phyloP scores from a whole-genome alignment of 805 yeast genomes.

The Peterozyma xylosa region DNA sequence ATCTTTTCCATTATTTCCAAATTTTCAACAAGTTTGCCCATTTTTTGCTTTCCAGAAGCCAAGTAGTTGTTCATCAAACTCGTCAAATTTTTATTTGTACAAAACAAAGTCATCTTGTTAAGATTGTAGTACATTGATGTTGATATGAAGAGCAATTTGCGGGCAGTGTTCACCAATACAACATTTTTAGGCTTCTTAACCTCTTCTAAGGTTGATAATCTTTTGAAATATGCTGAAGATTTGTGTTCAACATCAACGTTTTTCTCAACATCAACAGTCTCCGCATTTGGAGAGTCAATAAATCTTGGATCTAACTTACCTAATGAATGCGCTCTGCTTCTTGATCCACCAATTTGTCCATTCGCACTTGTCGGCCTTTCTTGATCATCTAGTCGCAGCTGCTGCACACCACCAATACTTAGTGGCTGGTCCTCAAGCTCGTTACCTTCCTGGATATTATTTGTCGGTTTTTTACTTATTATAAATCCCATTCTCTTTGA shows the following conservation, averaged over 20 bases:
- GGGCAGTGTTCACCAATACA: slow-evolving; percentile 33
- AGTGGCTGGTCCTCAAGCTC: background rate
- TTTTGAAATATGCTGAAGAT: slow-evolving; percentile 56
- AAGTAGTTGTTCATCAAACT: slow-evolving; percentile 44
- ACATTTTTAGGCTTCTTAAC: slow-evolving; percentile 8
- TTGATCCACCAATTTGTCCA: slow-evolving; percentile 6
- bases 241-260: slow-evolving; percentile 36
- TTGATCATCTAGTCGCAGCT: slow-evolving; percentile 1
- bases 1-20: slow-evolving; percentile 45
- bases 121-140: slow-evolving; percentile 59
- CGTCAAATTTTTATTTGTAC: slow-evolving; percentile 46
- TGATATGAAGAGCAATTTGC: slow-evolving; percentile 54
- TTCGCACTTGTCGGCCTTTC: background rate
- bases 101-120: slow-evolving; percentile 48
- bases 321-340: background rate
- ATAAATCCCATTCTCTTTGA: slow-evolving; percentile 74
- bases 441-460: slow-evolving; percentile 6
- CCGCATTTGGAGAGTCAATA: slow-evolving; percentile 13
- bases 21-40: slow-evolving; percentile 49
- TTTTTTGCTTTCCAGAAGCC: slow-evolving; percentile 43
- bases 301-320: slow-evolving; percentile 1
- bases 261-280: slow-evolving; percentile 16
- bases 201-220: slow-evolving; percentile 60
- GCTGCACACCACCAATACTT: slow-evolving; percentile 7
- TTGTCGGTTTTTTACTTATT: slow-evolving; percentile 28